Base-by-base conservation (phyloP, 2,329 filamentous ascomycete species). In the Fusarium verticillioides region DNA sequence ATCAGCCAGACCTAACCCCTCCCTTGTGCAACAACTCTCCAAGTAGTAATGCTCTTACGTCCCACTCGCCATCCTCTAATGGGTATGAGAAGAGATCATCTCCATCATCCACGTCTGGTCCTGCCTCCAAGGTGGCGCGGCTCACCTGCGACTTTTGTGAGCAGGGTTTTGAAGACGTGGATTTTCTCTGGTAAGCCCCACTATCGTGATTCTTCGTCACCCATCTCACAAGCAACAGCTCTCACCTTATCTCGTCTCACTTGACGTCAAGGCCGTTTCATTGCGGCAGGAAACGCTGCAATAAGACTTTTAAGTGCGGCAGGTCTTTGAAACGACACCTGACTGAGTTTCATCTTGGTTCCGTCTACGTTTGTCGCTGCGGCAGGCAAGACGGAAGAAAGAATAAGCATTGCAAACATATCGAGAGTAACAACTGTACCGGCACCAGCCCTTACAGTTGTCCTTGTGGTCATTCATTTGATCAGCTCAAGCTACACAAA, bases 141-240 rank as follows among this genome's bases (percentile, higher is more conserved):
- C 21, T 59, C 4, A 37, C 2, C 4, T 67, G 64, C 15, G 52
- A 65, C 23, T 37, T 59, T 3, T 67, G 60, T 4, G 9, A 2
- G 8, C 4, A 1, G 3, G 6, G 5, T 4, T 32, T 53, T 4
- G 15, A 10, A 1, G 12, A 26, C 7, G 46, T 47, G 7, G 53
- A 53, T 1, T 16, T 46, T 32, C 40, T 65, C 0, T 30, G 63
- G 63, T 66, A 43, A 34, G 42, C 18, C 0, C 1, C 0, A 19
- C 3, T 2, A 18, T 26, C 4, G 5, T 7, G 0, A 1, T 21
- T 2, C 19, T 4, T 16, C 13, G 30, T n/a, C 19, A 47, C 4
- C 30, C 13, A 9, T 47, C 46, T 62, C 5, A 66, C 9, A 18
- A 0, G 1, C 5, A 9, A 9, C 6, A 66, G 63, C 5, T 12